Evolutionary conservation across 1,284 basidiomycete species (phyloP).

Genomic region (Wolfiporia cocos): DNA sequence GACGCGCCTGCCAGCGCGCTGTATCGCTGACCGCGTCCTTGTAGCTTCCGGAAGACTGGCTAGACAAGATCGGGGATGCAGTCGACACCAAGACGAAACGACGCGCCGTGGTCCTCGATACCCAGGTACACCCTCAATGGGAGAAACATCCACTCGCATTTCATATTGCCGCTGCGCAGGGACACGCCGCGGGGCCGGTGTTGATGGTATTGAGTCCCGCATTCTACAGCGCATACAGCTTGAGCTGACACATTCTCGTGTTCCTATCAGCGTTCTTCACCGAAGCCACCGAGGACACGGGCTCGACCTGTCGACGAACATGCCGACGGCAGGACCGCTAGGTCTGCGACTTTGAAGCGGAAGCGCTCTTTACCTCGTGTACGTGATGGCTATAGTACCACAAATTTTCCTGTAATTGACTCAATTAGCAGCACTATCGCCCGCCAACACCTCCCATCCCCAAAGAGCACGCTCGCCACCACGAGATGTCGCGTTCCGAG

Average conservation of each 20-base stretch:
- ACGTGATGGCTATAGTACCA: conserved; percentile 9
- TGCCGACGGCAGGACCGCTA: no score
- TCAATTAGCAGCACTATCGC: conserved; percentile 16
- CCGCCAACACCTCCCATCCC: conserved; percentile 30
- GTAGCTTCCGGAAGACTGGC: conserved; percentile 49
- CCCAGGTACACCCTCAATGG: background rate
- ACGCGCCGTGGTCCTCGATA: conserved; percentile 13
- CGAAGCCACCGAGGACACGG: no score
- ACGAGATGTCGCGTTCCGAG: background rate
- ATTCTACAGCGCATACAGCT: no score
- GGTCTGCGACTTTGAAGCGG: no score
- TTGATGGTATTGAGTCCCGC: no score
- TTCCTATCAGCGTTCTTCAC: no score
- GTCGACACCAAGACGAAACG: conserved; percentile 26
- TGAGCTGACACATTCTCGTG: no score
- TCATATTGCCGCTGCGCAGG: no score
- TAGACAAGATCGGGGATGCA: conserved; percentile 36
- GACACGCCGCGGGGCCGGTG: no score
- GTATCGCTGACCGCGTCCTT: no score
- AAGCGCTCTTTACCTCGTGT: conserved; percentile 7
- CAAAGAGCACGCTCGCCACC: conserved; percentile 19
- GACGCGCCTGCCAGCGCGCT: conserved; percentile 1
- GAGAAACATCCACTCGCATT: background rate
- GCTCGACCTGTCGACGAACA: no score
- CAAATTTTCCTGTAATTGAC: conserved; percentile 2